Base-by-base conservation (phyloP, 2,329 filamentous ascomycete species). In the Pyrenophora graminea region DNA sequence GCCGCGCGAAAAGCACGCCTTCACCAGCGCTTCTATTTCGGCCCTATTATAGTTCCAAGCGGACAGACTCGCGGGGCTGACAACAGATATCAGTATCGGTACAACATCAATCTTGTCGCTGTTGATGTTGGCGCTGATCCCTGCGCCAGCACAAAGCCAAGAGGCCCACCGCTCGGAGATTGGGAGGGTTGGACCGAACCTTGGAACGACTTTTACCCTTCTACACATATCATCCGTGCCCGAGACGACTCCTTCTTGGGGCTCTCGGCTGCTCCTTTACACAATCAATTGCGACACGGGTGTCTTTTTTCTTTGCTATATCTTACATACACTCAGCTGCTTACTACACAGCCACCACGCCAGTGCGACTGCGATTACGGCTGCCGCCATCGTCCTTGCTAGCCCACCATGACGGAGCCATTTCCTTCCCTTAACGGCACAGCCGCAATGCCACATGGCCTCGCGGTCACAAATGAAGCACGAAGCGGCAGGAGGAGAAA, bases 401-500 rank as follows among this genome's bases (percentile, higher is more conserved):
- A 19, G 31, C 17, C 38, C 21, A 51, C 13, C 13, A 63, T 66
- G 63, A 61, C 63, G 55, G 70, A 73, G 52, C 67, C 70, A n/a
- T 72, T 71, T 38, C 69, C 69, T 30, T 52, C 65, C 13, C 62
- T 72, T 23, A 55, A 66, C 51, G 58, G 61, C 39, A 46, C 63
- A 42, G 50, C 34, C 41, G 48, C 63, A 42, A 50, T 34, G 30
- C 45, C 58, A 17, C 59, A 50, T 23, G 45, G 45, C 8, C 62
- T 38, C 32, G 49, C 32, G 7, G 49, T 34, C 8, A 45, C 39
- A 13, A 64, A 69, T 51, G 55, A 48, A n/a, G 44, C 52, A 18
- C 37, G 48, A 3, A 48, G 55, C 15, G 48, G 56, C 15, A 63
- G 70, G 60, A 69, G 77, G 59, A 68, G 77, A 60, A 77, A 76